These are phyloP conservation scores for Mortierella sp. DNA, from an alignment of 371 early-diverging fungal species.

Conservation along the genomic window DNA sequence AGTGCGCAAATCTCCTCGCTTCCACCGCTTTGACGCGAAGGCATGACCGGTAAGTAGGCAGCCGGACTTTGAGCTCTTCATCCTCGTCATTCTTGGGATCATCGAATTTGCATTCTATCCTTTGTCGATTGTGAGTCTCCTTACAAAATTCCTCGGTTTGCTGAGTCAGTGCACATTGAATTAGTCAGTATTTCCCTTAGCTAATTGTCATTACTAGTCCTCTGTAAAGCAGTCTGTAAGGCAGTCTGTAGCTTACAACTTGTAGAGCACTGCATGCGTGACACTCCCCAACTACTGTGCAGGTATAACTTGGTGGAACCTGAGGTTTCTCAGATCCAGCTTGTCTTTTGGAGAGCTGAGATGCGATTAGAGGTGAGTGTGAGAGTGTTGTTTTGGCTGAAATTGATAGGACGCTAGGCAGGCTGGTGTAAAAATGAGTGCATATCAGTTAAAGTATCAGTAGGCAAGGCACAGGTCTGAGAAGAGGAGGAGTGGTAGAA, in stretches of 20 bases:
- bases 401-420: constrained; percentile 2
- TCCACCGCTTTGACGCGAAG: constrained; percentile 50
- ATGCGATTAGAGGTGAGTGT: not conserved
- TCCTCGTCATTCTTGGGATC: constrained; percentile 50
- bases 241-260: constrained; percentile 22
- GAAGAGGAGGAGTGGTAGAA: not conserved
- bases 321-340: not conserved
- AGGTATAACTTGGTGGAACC: constrained; percentile 24
- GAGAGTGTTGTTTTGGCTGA: not conserved
- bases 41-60: constrained; percentile 41
- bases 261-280: constrained; percentile 37
- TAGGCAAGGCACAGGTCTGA: not conserved
- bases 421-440: not conserved
- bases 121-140: constrained; percentile 46
- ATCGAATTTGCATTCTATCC: constrained; percentile 46
- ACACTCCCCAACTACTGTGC: constrained; percentile 39
- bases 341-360: constrained; percentile 22
- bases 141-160: constrained; percentile 35
- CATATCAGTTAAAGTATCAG: not conserved
- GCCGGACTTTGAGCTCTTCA: constrained; percentile 45
- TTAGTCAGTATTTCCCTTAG: not conserved
- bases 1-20: constrained; percentile 48
- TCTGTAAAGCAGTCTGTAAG: not conserved
- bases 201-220: not conserved
- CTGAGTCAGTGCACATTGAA: not conserved